Percentiles rank a stretch among this genome's conserved stretches.
phyloP scores from a whole-genome alignment of 2,329 filamentous ascomycete species.

The Albophoma yamanashiensis region DNA sequence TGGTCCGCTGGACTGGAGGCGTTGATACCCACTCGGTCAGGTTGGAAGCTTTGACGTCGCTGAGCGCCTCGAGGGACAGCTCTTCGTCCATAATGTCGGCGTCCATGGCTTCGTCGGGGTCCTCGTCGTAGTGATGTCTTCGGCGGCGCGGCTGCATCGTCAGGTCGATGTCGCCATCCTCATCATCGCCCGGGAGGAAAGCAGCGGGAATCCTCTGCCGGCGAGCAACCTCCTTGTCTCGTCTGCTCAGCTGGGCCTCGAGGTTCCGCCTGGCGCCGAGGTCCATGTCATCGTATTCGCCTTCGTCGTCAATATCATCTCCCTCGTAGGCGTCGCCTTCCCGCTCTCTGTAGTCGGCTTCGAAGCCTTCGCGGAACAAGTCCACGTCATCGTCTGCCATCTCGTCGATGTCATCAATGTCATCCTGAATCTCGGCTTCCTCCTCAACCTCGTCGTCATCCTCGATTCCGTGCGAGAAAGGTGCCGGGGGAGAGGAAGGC shows the following conservation, averaged over 20 bases:
- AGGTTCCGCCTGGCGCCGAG: conserved; percentile 56
- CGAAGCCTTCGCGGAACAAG: conserved; percentile 63
- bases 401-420: conserved; percentile 69
- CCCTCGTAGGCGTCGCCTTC: conserved; percentile 60
- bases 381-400: conserved; percentile 74
- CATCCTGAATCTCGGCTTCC: conserved; percentile 61
- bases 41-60: conserved; percentile 87
- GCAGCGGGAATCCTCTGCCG: conserved; percentile 58
- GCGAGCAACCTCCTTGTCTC: conserved; percentile 62
- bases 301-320: conserved; percentile 67
- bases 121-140: conserved; percentile 88
- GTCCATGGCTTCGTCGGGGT: conserved; percentile 83
- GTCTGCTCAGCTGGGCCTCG: conserved; percentile 61
- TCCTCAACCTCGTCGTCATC: conserved; percentile 64
- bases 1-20: conserved; percentile 80
- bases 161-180: conserved; percentile 75
- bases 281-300: conserved; percentile 61
- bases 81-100: conserved; percentile 95
- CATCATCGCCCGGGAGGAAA: conserved; percentile 72
- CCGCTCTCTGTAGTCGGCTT: conserved; percentile 58
- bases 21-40: conserved; percentile 93
- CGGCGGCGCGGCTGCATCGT: conserved; percentile 76
- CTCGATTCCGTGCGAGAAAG: conserved; percentile 52
- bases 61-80: conserved; percentile 79
- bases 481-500: conserved; percentile 53